Base-by-base conservation (phyloP, 441 rosid species). In the Brassica balearica region DNA sequence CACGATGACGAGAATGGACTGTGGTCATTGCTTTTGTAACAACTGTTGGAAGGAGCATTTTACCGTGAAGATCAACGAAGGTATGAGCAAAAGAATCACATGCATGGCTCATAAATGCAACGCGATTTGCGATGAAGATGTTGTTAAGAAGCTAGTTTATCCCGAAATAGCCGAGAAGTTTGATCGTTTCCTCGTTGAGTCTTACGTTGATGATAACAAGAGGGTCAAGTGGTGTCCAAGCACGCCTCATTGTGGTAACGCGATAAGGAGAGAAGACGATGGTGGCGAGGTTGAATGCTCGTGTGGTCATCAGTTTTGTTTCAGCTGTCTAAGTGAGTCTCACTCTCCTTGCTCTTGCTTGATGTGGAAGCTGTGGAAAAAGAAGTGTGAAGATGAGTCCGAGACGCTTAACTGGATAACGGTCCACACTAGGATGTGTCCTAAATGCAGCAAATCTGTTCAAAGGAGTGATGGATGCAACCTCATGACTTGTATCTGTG, bases 151-250 rank as follows among this genome's bases (percentile, higher is more conserved):
- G 20, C 81, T 93, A 53, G 90, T 90, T 51, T 15, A 80, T 77
- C 84, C 90, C 6, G 72, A 80, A 25, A 68, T 92, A 61, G 96
- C 86, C 1, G 84, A 86, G 74, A 94, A 85, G 74, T 94, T 88
- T 77, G 93, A 90, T 75, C 89, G 91, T 51, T 92, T 87, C 82
- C 87, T 92, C 43, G 63, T 84, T 34, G 96, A 90, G 73, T 94
- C 98, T 5, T 92, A 92, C 65, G 87, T 94, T 0, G 98, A 94
- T 80, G 98, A 92, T 77, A 92, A 92, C 75, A 88, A 69, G 58
- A 81, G 72, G 90, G 97, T 88, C 68, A 93, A 88, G 84, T 93
- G 98, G 97, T 93, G 98, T 84, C 98, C 98, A 17, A 93, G 98
- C 69, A 79, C 79, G 58, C 97, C 97, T 2, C 98, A 90, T 71